Base-by-base conservation (phyloP, 1,139 yeast genomes). In the Candida sanyaensis region DNA sequence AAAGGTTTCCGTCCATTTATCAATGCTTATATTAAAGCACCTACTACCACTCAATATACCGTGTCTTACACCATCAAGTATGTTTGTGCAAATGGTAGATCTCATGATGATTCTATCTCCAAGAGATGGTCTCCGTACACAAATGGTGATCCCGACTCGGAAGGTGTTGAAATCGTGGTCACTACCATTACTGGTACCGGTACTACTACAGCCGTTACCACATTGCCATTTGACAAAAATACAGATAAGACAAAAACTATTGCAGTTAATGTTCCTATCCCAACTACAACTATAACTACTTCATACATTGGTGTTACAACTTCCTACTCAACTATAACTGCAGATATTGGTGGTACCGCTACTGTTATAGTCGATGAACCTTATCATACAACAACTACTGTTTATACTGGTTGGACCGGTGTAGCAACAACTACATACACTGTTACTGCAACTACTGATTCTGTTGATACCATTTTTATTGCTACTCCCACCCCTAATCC, bases 1-100 rank as follows among this genome's bases (percentile, higher is more conserved):
- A 63, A 68, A 2, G 73, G 72, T 3, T 66, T 55, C 50, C 56
- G 71, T 33, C 68, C 69, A n/a, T 69, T 57, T 49, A 50, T 69
- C 37, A 65, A 59, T 48, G 55, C 54, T 4, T 49, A 60, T 10
- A 45, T 48, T 21, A 8, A 45, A 3, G 41, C 50, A n/a, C 31
- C 45, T 27, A 13, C 30, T 4, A n/a, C n/a, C n/a, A 6, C 29
- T 4, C 10, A 6, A 7, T 34, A 26, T 28, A 4, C 29, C 4
- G n/a, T 42, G 13, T 2, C 12, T 4, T 56, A 51, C 42, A 57
- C 56, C 10, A 58, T 61, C 49, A 44, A 32, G 1, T 57, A 56
- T 45, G 21, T 8, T 5, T 63, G 68, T 51, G 42, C 27, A 4
- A 54, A 47, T 24, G 8, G 37, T 1, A 3, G 26, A 1, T 11